Evolutionary conservation across 1,284 basidiomycete species (phyloP), one percentile per base, ranked within the genome.

Genomic region (Crucibulum cyathiforme): DNA sequence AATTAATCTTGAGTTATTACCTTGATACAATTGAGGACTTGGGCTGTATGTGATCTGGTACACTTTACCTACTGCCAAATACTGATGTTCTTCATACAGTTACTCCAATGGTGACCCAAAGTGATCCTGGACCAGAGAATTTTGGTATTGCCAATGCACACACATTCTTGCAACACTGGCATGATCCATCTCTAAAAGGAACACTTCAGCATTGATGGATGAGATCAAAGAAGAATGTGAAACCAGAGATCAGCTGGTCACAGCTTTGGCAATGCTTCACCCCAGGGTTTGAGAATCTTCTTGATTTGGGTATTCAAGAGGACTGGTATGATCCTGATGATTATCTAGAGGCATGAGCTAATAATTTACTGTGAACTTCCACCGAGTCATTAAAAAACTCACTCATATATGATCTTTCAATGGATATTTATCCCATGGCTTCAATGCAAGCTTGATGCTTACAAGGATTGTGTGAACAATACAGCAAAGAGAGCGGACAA

Each of bases 361-460:
- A 8, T 48, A 3, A 24, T n/a, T n/a, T 48, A 24, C 8, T 48
- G 2, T 8, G 7, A 48, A 8, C 3, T n/a, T 48, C 3, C 24
- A n/a, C n/a, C n/a, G n/a, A 48, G 24, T 31, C 31, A 4, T 4
- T 48, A 13, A 17, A 31, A 12, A n/a, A 4, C 12, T 48, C 15
- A 48, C 31, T 48, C 7, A n/a, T 13, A 19, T 10, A 48, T 12
- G 46, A 62, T 78, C 1, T 81, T 80, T 56, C 69, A 61, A 1
- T 80, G 71, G 70, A 50, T 80, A 24, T 69, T 67, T 13, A 75
- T 80, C 35, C 79, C 79, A 0, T 80, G 68, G 67, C 53, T 81
- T 8, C 79, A 82, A 56, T 15, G 9, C 0, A 75, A 80, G 58
- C 66, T 80, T 1, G 72, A 81, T 63, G 41, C 49, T 1, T 78